Percentiles rank a stretch among this genome's conserved stretches.
Evolutionary conservation across 805 yeast genomes (phyloP).

Genomic region (Metschnikowia noctiluminum): DNA sequence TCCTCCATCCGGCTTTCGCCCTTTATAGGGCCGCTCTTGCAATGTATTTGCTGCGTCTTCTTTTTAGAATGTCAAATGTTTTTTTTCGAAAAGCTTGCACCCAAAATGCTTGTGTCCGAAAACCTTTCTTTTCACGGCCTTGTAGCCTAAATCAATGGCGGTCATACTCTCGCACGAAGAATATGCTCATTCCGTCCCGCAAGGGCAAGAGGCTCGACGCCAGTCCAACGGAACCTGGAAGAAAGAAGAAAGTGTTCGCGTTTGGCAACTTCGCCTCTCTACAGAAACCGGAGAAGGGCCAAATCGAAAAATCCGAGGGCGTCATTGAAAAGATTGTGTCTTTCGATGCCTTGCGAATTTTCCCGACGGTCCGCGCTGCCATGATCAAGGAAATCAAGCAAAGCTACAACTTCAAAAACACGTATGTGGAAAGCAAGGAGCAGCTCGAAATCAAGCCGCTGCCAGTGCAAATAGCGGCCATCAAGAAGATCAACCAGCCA

Average conservation of each 20-base stretch:
- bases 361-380: conserved; percentile 63
- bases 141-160: conserved; percentile 3
- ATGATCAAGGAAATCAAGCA: conserved; percentile 51
- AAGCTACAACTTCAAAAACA: conserved; percentile 31
- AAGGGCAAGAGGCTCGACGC: conserved; percentile 17
- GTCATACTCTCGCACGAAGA: conserved; percentile 7
- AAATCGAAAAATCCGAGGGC: conserved; percentile 19
- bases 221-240: conserved; percentile 13
- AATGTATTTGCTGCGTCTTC: background rate
- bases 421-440: conserved; percentile 29
- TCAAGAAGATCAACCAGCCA: conserved; percentile 50
- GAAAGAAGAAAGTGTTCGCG: conserved; percentile 16
- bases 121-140: no score
- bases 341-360: conserved; percentile 64
- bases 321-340: conserved; percentile 47
- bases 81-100: background rate
- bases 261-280: conserved; percentile 24
- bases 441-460: conserved; percentile 53
- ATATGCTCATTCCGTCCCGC: conserved; percentile 14
- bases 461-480: conserved; percentile 78
- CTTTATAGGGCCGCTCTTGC: background rate
- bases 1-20: conserved; percentile 6
- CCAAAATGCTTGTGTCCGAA: no score
- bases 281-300: conserved; percentile 17
- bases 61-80: conserved; percentile 3